Conservation (phyloP, 257 asterid genomes). For the Thymus quinquecostatus region DNA sequence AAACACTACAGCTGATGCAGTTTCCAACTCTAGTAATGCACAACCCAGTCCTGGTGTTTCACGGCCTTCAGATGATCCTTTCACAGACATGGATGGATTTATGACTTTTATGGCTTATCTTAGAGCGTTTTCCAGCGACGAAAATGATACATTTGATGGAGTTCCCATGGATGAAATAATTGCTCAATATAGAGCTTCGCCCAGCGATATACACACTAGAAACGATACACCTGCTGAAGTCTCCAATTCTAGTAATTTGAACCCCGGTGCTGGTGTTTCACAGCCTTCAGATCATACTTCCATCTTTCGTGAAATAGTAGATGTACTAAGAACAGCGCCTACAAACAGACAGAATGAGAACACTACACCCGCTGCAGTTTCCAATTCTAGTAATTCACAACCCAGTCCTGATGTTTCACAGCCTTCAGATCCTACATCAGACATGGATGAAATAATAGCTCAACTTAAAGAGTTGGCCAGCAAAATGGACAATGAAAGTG, state of each 20-base stretch:
- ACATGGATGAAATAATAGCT: slow-evolving; percentile 42
- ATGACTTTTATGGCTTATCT: slow-evolving; percentile 42
- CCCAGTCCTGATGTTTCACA: slow-evolving; percentile 42
- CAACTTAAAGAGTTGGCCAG: slow-evolving; percentile 41
- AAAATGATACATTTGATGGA: background rate
- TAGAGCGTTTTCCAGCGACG: slow-evolving; percentile 37
- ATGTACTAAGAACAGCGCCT: slow-evolving; percentile 41
- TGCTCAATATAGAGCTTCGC: no score
- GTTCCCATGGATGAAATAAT: no score
- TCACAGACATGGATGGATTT: slow-evolving; percentile 41
- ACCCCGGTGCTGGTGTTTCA: slow-evolving; percentile 40
- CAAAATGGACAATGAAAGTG: no score
- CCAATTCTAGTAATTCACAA: slow-evolving; percentile 45
- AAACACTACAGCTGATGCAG: slow-evolving; percentile 38
- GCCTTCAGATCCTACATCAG: slow-evolving; percentile 22
- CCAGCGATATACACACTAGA: slow-evolving; percentile 27
- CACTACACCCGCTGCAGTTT: slow-evolving; percentile 40
- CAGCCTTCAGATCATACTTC: slow-evolving; percentile 1
- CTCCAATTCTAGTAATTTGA: slow-evolving; percentile 46
- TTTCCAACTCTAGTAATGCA: slow-evolving; percentile 44
- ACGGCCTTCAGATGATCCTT: slow-evolving; percentile 10
- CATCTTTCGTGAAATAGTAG: slow-evolving; percentile 36
- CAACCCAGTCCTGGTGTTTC: slow-evolving; percentile 43
- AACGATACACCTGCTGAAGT: slow-evolving; percentile 42
- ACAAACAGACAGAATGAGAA: slow-evolving; percentile 38